Evolutionary conservation across 2,329 filamentous ascomycete species (phyloP).

Genomic region (Pestalotiopsis fici): DNA sequence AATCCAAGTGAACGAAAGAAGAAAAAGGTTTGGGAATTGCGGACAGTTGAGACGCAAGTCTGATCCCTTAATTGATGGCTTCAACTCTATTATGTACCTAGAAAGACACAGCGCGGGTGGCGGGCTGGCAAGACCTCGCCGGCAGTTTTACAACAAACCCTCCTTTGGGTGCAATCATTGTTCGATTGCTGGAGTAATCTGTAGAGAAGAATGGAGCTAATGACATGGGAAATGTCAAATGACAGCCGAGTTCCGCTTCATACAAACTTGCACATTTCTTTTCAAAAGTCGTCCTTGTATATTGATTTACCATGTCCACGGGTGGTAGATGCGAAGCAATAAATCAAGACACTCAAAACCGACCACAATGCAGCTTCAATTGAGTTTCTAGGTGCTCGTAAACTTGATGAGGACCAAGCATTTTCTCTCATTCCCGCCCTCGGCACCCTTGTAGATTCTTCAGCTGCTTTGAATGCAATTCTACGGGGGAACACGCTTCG

Average conservation of each 20-base stretch:
- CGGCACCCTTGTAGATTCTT: background rate
- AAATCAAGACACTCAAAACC: background rate
- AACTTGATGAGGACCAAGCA: background rate
- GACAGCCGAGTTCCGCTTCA: background rate
- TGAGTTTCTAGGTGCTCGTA: background rate
- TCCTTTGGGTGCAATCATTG: no score
- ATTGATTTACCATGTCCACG: background rate
- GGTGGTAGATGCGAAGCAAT: background rate
- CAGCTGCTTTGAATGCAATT: constrained; percentile 2
- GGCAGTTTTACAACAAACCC: background rate
- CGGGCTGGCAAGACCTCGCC: background rate
- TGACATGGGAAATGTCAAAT: background rate
- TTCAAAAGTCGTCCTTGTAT: background rate
- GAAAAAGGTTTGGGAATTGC: background rate
- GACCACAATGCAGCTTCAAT: background rate
- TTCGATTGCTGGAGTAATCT: background rate
- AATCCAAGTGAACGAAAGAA: background rate
- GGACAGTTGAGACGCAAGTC: background rate
- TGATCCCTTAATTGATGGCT: background rate
- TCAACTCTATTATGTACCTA: background rate
- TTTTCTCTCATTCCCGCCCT: background rate
- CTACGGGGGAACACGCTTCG: background rate
- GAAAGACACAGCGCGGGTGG: background rate
- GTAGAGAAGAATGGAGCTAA: background rate
- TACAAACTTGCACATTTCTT: background rate